Conservation (phyloP, 2,329 filamentous ascomycete genomes). For the Paraphoma chrysanthemicola region DNA sequence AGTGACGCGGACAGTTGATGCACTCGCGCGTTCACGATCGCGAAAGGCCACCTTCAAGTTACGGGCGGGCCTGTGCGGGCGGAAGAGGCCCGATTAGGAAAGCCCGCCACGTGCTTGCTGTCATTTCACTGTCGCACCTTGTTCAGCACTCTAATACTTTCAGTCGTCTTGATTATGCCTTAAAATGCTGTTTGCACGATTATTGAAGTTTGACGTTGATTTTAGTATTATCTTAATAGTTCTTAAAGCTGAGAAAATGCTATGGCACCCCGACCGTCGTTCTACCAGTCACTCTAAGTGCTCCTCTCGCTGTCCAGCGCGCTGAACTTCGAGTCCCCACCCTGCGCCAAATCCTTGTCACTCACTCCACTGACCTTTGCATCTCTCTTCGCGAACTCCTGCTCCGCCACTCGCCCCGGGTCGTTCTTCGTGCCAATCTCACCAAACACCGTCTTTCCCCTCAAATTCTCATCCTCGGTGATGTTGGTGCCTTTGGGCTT, state of each 20-base stretch:
- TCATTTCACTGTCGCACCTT: background rate
- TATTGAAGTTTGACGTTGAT: background rate
- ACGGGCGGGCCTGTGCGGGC: conserved; percentile 30
- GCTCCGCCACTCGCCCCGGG: conserved; percentile 59
- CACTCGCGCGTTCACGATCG: conserved; percentile 13
- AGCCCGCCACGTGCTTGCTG: conserved; percentile 19
- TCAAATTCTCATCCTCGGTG: conserved; percentile 49
- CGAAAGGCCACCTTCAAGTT: conserved; percentile 47
- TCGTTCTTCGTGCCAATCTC: conserved; percentile 64
- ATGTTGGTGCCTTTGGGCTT: conserved; percentile 62
- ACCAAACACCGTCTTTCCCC: conserved; percentile 28
- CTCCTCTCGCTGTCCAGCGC: conserved; percentile 15
- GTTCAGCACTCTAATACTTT: background rate
- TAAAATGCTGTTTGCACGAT: background rate
- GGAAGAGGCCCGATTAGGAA: conserved; percentile 28
- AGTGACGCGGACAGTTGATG: conserved; percentile 21
- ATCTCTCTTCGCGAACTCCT: conserved; percentile 42
- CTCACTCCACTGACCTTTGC: conserved; percentile 38
- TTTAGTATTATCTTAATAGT: background rate
- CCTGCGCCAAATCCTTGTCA: conserved; percentile 20
- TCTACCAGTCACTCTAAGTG: background rate
- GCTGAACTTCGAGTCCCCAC: conserved; percentile 32
- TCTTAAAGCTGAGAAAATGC: no score
- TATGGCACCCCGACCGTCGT: background rate
- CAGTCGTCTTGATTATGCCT: no score